Evolutionary conservation across 352 stramenopile species (phyloP), one percentile per base, ranked within the genome.

Genomic region (Pythium monospermum): DNA sequence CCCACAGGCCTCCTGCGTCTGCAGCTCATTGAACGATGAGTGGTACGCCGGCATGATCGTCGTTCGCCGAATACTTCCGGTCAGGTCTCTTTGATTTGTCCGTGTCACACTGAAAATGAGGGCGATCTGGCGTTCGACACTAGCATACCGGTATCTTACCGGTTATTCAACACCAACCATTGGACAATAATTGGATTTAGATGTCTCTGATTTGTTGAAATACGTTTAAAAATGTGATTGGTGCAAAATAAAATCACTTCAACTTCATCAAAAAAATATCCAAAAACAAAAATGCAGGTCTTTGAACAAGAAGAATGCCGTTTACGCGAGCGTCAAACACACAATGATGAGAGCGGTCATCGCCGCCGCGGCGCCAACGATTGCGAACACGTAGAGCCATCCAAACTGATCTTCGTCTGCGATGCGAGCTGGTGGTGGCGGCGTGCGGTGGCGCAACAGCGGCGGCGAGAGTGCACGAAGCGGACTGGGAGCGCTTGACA

Each of bases 21-120:
- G 58, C 23, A 81, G 56, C 30, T 94, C 83, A 61, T 93, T 91
- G 40, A 93, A 76, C 49, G 78, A 79, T 27, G 83, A 96, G 73
- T 97, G 90, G 69, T 97, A 97, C 38, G 90, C 89, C n/a, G 91
- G 91, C 91, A 92, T 91, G 2, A 10, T 61, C 32, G 18, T 16
- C n/a, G 13, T 25, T 13, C 6, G 8, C 6, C n/a, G 43, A 6
- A 27, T 26, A 4, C 31, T 16, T 13, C 16, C 18, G n/a, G 4
- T 32, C 35, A 7, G 11, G 10, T 32, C 15, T 48, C 23, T 28
- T 32, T 48, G 22, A 8, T 48, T 49, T 13, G 26, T 35, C 26
- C 26, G 8, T 50, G 26, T 50, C 32, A 49, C 42, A 49, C 42
- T 38, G 2, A 37, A 13, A 7, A 7, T 21, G 35, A 19, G 16